Percentiles rank a stretch among this genome's conserved stretches.
These are phyloP conservation scores for Solanum okadae DNA, from an alignment of 257 asterid species.

Conservation along the genomic window DNA sequence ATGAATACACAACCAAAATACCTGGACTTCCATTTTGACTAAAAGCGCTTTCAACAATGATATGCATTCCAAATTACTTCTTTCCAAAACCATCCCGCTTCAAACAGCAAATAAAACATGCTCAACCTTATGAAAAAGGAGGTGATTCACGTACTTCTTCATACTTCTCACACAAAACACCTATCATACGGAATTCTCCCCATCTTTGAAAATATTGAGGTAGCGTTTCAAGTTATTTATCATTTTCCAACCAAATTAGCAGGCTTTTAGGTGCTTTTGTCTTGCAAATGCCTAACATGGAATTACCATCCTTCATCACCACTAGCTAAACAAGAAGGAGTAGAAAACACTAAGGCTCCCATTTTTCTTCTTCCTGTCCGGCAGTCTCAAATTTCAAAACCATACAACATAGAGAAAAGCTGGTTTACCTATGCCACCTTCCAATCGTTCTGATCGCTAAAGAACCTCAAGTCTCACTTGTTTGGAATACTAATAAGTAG, in stretches of 20 bases:
- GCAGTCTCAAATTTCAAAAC: not conserved
- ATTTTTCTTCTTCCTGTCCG: not conserved
- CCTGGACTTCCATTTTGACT: not conserved
- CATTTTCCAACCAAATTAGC: not conserved
- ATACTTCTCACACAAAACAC: not conserved
- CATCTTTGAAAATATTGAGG: not conserved
- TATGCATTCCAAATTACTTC: not conserved
- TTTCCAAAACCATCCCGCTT: not conserved
- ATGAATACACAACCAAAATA: not conserved
- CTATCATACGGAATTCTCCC: not conserved
- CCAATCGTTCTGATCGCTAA: not conserved
- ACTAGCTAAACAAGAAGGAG: not conserved
- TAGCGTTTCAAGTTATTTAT: not conserved
- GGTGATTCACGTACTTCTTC: not conserved
- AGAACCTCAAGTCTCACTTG: not conserved
- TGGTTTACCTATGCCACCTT: not conserved
- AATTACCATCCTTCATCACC: not conserved
- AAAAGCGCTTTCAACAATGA: not conserved
- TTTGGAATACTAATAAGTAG: not conserved
- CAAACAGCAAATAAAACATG: not conserved
- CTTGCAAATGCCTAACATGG: not conserved
- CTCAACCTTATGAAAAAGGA: not conserved
- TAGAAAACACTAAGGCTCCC: not conserved
- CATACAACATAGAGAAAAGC: not conserved
- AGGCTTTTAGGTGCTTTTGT: not conserved